A percentile compares a stretch with the other conserved stretches of the same genome.
phyloP scores from a whole-genome alignment of 1,284 basidiomycete species.

The Trametes pubescens region DNA sequence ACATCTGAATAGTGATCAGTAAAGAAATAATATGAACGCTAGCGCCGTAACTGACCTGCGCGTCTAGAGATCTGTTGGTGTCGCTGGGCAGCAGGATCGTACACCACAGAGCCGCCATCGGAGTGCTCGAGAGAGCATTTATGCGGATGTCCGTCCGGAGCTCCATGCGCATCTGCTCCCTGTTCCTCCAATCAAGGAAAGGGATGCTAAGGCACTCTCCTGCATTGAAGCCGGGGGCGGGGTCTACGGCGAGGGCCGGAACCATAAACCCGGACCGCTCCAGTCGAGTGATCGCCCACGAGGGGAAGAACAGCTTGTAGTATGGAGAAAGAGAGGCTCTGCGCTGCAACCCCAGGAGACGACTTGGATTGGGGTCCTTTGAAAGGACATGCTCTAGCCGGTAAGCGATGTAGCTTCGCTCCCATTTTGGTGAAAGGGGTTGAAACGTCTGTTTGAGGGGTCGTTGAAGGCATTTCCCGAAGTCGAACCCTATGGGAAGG shows the following conservation, averaged over 20 bases:
- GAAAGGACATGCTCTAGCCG: conserved; percentile 1
- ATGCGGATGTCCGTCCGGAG: neutral
- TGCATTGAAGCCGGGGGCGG: neutral
- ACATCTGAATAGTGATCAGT: neutral
- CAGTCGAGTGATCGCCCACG: neutral
- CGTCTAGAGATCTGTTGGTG: neutral
- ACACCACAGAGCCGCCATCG: conserved; percentile 3
- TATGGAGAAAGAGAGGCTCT: neutral
- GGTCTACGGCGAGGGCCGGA: neutral
- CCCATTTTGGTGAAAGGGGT: neutral
- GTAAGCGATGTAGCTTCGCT: conserved; percentile 9
- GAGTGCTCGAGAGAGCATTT: neutral
- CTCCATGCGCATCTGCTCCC: conserved; percentile 3
- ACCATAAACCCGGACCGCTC: neutral
- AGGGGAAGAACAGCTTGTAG: conserved; percentile 6
- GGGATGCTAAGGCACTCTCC: neutral
- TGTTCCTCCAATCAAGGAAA: neutral
- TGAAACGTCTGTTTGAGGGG: neutral
- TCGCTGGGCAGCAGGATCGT: conserved; percentile 1
- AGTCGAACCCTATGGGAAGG: conserved; percentile 8
- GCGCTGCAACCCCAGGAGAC: neutral
- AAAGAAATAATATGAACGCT: neutral
- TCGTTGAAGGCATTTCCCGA: conserved; percentile 1
- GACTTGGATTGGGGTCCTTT: neutral
- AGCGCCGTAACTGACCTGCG: neutral